phyloP scores from a whole-genome alignment of 768 basidiomycete genomes.

The Brasilioporus rufonigricans region DNA sequence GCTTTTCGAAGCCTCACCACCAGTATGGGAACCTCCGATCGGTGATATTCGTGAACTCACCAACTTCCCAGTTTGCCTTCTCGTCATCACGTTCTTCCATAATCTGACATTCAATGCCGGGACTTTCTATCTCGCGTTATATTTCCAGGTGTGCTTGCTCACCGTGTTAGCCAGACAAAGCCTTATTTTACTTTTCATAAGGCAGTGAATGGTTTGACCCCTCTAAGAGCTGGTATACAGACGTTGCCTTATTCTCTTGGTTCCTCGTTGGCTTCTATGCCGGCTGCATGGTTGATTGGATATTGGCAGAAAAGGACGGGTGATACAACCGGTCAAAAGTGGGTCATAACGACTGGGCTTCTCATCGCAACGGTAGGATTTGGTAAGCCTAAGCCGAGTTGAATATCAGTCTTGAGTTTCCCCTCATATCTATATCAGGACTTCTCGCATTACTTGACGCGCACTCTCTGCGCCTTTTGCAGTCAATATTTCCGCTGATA shows the following conservation, averaged over 20 bases:
- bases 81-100: slow-evolving; percentile 73
- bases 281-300: slow-evolving; percentile 80
- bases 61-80: slow-evolving; percentile 51
- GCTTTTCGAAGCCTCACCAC: slow-evolving; percentile 60
- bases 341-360: slow-evolving; percentile 61
- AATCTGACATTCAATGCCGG: slow-evolving; percentile 82
- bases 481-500: slow-evolving; percentile 62
- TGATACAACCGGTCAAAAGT: slow-evolving; percentile 64
- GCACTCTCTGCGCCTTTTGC: slow-evolving; percentile 40
- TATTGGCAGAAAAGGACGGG: slow-evolving; percentile 56
- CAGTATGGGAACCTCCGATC: slow-evolving; percentile 39
- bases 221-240: slow-evolving; percentile 68
- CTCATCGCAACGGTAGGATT: slow-evolving; percentile 68
- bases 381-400: slow-evolving; percentile 42
- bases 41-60: slow-evolving; percentile 8
- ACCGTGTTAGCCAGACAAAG: background rate
- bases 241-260: slow-evolving; percentile 84
- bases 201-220: slow-evolving; percentile 71
- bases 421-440: slow-evolving; percentile 42
- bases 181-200: slow-evolving; percentile 27
- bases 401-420: background rate
- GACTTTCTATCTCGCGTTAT: slow-evolving; percentile 83
- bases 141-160: slow-evolving; percentile 61
- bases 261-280: slow-evolving; percentile 81
- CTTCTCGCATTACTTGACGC: slow-evolving; percentile 64